These are phyloP conservation scores for Volvox reticuliferus DNA, from an alignment of 139 green algal species.

Conservation along the genomic window DNA sequence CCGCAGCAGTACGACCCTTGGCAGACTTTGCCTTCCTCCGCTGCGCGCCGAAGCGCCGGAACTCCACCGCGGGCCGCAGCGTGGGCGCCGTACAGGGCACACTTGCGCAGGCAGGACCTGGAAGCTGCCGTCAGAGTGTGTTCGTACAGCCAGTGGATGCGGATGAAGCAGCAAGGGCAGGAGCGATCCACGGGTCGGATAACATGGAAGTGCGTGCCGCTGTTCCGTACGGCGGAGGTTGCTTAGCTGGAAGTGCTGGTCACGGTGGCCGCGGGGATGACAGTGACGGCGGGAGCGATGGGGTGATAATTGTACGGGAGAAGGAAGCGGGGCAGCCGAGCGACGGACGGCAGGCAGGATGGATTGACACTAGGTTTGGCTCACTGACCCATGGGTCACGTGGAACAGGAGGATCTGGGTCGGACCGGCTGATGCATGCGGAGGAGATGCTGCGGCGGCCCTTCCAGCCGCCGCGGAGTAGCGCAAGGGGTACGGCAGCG, in stretches of 20 bases:
- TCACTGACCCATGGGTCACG: background rate
- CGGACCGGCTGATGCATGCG: background rate
- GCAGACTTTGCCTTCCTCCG: background rate
- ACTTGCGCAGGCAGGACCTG: background rate
- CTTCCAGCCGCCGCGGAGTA: conserved; percentile 14
- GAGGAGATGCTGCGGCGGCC: conserved; percentile 1
- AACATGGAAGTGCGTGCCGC: background rate
- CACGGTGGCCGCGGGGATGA: background rate
- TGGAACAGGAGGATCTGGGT: background rate
- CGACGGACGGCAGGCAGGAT: background rate
- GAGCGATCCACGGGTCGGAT: background rate
- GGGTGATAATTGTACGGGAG: background rate
- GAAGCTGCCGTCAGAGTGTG: background rate
- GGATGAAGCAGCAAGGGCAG: background rate
- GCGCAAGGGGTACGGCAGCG: background rate
- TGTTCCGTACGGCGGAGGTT: background rate
- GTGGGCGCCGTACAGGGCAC: background rate
- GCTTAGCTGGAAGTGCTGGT: background rate
- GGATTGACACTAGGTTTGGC: background rate
- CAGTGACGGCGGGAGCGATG: background rate
- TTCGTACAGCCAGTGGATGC: background rate
- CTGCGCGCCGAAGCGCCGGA: conserved; percentile 1
- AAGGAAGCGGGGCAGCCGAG: background rate
- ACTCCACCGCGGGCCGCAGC: background rate
- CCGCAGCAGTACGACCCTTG: background rate